Base-by-base conservation (phyloP, 495 filamentous ascomycete species). In the Hyaloscypha finlandica region DNA sequence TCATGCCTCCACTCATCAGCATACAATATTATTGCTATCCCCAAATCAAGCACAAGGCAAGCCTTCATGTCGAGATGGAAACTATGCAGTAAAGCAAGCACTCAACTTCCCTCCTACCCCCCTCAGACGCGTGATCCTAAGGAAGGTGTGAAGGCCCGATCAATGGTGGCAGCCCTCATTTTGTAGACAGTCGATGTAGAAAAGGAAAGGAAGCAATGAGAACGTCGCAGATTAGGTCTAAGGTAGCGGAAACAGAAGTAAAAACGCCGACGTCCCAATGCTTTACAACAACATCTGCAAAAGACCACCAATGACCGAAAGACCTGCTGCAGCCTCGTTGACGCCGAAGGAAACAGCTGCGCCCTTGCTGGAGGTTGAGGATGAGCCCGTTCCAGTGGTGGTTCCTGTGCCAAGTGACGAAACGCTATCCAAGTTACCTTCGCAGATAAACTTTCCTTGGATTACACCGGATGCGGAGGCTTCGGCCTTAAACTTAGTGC, bases 381-480 rank as follows among this genome's bases (percentile, higher is more conserved):
- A 39, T 35, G 63, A 58, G 61, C 61, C 54, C 30, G 63, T 56
- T 12, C 58, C 53, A 35, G 67, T 63, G 33, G 39, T 11, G 54
- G 71, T 66, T 19, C 29, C 25, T 22, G 72, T 45, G 52, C 64
- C 56, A 51, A 73, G 73, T 48, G 78, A 80, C 52, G 79, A 75
- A 66, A 77, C 69, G 76, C 79, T 82, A 66, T 68, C 78, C 76
- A 80, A 89, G 56, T 70, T 81, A 63, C 90, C 90, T 3, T 14
- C 70, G 82, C 90, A 93, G 19, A 68, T 79, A 77, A 81, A 89
- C 39, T 71, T 81, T 61, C 91, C 91, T 72, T 86, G 82, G 76
- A 93, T 87, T 71, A 81, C 70, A 71, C 62, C 62, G 4, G 77
- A 76, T 68, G 79, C 77, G 42, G 63, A 71, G 52, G 74, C 68